phyloP scores from a whole-genome alignment of 306 rosid genomes.

The Benincasa hispida region DNA sequence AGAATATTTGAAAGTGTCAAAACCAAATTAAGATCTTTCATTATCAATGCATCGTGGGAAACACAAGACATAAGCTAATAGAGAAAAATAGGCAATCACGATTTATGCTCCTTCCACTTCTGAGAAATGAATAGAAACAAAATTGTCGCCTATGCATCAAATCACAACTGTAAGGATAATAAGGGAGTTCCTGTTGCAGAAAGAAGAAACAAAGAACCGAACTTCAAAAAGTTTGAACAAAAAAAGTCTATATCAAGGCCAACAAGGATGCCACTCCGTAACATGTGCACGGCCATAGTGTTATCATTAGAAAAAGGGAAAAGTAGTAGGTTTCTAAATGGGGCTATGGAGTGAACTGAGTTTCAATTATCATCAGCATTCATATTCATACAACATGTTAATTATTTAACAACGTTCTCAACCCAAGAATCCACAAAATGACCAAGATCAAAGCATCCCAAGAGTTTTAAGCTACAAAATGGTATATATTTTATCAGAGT shows the following conservation, averaged over 20 bases:
- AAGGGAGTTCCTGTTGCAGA: background rate
- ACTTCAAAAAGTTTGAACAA: background rate
- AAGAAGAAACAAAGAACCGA: background rate
- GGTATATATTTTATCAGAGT: background rate
- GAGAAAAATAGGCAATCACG: background rate
- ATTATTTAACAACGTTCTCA: background rate
- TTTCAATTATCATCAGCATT: background rate
- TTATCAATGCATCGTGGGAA: background rate
- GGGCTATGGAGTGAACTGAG: background rate
- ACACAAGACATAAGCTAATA: background rate
- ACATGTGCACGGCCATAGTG: background rate
- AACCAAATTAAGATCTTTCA: background rate
- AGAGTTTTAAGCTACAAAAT: background rate
- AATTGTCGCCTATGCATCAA: background rate
- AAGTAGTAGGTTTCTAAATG: background rate
- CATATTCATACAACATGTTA: background rate
- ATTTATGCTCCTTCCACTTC: background rate
- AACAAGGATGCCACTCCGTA: background rate
- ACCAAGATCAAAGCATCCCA: background rate
- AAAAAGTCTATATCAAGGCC: background rate
- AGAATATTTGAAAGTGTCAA: background rate
- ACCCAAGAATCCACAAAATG: background rate
- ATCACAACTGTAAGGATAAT: background rate
- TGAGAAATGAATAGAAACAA: background rate
- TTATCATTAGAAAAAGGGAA: background rate